Conservation (phyloP, 208 protist genomes). For the Naegleria fowleri region DNA sequence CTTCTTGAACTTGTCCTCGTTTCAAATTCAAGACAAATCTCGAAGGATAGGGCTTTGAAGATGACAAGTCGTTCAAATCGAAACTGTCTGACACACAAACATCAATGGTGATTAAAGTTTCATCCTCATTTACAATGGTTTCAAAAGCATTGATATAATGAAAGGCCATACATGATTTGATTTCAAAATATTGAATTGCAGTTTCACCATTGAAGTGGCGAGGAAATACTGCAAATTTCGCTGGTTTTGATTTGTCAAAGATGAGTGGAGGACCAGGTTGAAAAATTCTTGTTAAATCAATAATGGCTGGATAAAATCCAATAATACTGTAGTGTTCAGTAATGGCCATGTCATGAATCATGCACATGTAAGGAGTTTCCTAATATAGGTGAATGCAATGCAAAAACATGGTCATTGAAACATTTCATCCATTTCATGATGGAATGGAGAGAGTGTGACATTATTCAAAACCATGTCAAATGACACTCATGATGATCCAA, state of each 20-base stretch:
- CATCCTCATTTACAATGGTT: not conserved
- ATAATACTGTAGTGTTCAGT: conserved; percentile 33
- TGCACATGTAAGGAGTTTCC: not conserved
- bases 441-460: no score
- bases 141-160: conserved; percentile 31
- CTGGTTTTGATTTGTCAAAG: not conserved
- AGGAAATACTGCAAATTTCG: conserved; percentile 25
- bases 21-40: not conserved
- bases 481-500: no score
- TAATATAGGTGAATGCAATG: no score
- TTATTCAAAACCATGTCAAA: no score
- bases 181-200: not conserved
- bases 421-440: no score
- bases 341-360: conserved; percentile 37
- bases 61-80: not conserved
- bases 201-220: not conserved
- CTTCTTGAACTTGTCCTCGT: not conserved
- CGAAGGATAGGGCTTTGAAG: not conserved
- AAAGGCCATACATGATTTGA: not conserved
- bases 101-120: not conserved
- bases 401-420: no score
- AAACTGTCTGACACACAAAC: not conserved
- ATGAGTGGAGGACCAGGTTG: not conserved
- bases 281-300: not conserved
- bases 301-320: not conserved